phyloP scores from a whole-genome alignment of 768 basidiomycete genomes.

The Trichaptum fuscoviolaceum region DNA sequence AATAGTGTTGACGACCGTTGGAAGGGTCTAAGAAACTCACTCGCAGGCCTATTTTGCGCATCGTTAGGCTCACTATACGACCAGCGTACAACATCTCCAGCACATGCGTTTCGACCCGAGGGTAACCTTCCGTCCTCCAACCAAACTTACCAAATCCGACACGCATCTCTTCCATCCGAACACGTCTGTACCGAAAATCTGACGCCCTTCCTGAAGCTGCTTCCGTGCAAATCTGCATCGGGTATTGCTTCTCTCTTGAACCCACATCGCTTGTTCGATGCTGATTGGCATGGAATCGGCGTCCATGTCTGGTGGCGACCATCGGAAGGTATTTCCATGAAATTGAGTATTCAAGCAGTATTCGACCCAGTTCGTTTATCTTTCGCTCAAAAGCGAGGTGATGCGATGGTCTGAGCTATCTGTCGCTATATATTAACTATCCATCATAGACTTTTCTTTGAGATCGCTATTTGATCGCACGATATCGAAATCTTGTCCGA shows the following conservation, averaged over 20 bases:
- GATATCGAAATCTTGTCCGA: constrained; percentile 63
- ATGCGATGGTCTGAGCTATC: constrained; percentile 14
- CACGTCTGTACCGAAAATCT: constrained; percentile 97
- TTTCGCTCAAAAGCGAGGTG: constrained; percentile 51
- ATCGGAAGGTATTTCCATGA: constrained; percentile 42
- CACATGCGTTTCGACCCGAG: constrained; percentile 53
- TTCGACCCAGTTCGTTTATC: constrained; percentile 66
- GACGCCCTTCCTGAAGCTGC: constrained; percentile 90
- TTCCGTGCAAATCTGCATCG: constrained; percentile 87
- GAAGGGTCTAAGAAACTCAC: constrained; percentile 80
- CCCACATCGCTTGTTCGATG: constrained; percentile 81
- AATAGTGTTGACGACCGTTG: constrained; percentile 70
- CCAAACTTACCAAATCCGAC: constrained; percentile 52
- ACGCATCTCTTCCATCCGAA: constrained; percentile 77
- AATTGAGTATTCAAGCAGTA: constrained; percentile 72
- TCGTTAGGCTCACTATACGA: constrained; percentile 77
- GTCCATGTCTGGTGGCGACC: constrained; percentile 67
- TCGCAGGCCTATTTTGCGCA: constrained; percentile 93
- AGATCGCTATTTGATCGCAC: constrained; percentile 58
- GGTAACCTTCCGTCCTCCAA: constrained; percentile 49
- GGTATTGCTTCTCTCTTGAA: constrained; percentile 82
- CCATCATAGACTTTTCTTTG: constrained; percentile 65
- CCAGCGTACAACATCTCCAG: constrained; percentile 66
- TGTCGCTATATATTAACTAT: neutral
- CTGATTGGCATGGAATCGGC: constrained; percentile 87